Conservation (phyloP, 78 protist species). For the Chrysochromulina tobinii region DNA sequence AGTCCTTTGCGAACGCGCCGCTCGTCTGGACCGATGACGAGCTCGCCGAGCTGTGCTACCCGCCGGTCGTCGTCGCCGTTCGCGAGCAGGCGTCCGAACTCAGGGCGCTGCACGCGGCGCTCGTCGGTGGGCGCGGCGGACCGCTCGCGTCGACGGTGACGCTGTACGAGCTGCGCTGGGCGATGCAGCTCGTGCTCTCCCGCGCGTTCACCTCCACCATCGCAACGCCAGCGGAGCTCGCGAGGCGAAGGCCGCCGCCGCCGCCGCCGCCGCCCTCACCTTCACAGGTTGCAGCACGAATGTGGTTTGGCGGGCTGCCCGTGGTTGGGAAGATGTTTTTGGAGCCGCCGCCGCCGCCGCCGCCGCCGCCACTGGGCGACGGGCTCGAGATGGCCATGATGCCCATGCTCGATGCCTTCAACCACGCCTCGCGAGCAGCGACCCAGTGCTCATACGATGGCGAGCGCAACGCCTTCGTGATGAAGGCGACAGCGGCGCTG, state of each 20-base stretch:
- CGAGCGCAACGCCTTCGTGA: neutral
- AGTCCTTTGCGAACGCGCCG: neutral
- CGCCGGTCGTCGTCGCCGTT: neutral
- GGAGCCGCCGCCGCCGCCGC: too few relatives aligned
- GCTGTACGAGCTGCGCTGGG: neutral
- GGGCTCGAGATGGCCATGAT: neutral
- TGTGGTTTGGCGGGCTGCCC: too few relatives aligned
- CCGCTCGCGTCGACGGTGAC: neutral
- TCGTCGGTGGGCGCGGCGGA: neutral
- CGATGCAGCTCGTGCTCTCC: slow-evolving; percentile 8
- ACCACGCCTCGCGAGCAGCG: neutral
- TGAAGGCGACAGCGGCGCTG: neutral
- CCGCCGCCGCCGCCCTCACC: neutral
- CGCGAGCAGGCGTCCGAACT: neutral
- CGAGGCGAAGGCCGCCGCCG: neutral
- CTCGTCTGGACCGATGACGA: neutral
- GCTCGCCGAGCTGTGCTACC: slow-evolving; percentile 6
- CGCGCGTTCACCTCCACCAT: slow-evolving; percentile 15
- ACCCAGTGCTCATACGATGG: neutral
- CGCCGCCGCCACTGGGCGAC: too few relatives aligned
- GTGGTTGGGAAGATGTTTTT: too few relatives aligned
- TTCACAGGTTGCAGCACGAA: too few relatives aligned
- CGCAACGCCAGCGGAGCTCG: neutral
- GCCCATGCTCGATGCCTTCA: neutral
- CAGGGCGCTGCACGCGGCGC: neutral